These are phyloP conservation scores for Trametes maxima DNA, from an alignment of 768 basidiomycete genomes.

Conservation along the genomic window DNA sequence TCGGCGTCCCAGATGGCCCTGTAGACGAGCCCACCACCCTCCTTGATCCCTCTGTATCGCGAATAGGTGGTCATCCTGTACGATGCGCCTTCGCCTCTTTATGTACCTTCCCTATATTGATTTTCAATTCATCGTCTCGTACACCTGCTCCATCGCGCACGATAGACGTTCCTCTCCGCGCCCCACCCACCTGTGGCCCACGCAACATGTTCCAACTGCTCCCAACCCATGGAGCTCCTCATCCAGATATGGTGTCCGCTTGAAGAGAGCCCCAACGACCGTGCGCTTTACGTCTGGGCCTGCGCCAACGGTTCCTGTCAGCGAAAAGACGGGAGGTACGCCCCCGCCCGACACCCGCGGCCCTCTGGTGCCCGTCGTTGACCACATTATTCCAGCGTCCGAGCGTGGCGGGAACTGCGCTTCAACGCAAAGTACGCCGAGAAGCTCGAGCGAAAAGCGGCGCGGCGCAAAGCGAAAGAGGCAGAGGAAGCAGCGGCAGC, in stretches of 20 bases:
- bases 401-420: slow-evolving; percentile 79
- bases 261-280: slow-evolving; percentile 81
- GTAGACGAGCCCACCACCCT: slow-evolving; percentile 61
- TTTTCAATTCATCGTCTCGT: slow-evolving; percentile 11
- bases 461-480: slow-evolving; percentile 40
- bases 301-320: slow-evolving; percentile 75
- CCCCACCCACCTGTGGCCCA: slow-evolving; percentile 66
- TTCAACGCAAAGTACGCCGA: slow-evolving; percentile 75
- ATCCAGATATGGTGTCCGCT: slow-evolving; percentile 91
- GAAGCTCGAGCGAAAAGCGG: slow-evolving; percentile 63
- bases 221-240: slow-evolving; percentile 75
- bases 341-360: neutral
- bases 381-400: slow-evolving; percentile 53
- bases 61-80: slow-evolving; percentile 90
- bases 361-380: neutral
- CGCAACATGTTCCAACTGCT: slow-evolving; percentile 73
- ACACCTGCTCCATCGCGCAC: neutral
- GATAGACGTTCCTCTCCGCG: slow-evolving; percentile 72
- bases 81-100: slow-evolving; percentile 56
- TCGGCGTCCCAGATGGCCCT: slow-evolving; percentile 80
- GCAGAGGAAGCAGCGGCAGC: slow-evolving; percentile 41
- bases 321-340: slow-evolving; percentile 72
- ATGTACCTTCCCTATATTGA: slow-evolving; percentile 46
- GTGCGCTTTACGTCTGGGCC: slow-evolving; percentile 85
- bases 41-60: slow-evolving; percentile 80